Percentiles rank a stretch among this genome's conserved stretches.
phyloP scores from a whole-genome alignment of 108 stramenopile species.

The Skeletonema menzelii region DNA sequence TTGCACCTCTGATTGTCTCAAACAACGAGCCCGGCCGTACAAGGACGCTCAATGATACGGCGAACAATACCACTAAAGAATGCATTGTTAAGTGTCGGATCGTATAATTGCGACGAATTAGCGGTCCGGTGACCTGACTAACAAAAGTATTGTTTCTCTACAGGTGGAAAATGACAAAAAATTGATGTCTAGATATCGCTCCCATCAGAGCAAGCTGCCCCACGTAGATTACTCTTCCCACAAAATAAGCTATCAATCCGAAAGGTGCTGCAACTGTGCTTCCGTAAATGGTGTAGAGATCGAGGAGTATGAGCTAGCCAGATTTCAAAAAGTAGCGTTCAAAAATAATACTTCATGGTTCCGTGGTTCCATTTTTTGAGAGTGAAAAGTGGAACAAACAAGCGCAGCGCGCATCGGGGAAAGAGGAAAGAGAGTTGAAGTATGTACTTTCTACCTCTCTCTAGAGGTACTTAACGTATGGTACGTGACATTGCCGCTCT shows the following conservation, averaged over 20 bases:
- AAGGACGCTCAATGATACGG: background rate
- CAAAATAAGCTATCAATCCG: background rate
- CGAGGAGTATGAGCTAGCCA: too few species aligned
- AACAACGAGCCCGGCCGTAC: background rate
- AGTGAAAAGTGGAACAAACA: too few species aligned
- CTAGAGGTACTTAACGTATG: too few species aligned
- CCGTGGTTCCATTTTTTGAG: too few species aligned
- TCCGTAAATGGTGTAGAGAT: too few species aligned
- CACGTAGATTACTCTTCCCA: background rate
- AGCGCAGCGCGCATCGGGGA: too few species aligned
- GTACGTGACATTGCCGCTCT: too few species aligned
- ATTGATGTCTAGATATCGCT: background rate
- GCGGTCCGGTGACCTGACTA: background rate
- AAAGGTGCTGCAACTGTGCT: too few species aligned
- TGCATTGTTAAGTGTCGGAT: background rate
- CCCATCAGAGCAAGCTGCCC: background rate
- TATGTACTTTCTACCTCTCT: too few species aligned
- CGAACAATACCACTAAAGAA: background rate
- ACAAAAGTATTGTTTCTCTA: background rate
- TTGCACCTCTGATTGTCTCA: background rate
- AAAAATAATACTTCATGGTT: too few species aligned
- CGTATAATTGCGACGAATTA: background rate
- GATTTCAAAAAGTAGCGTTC: too few species aligned
- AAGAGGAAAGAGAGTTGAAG: too few species aligned
- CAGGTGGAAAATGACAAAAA: slow-evolving; percentile 1